phyloP scores from a whole-genome alignment of 164 flowering plant species.

The Macadamia integrifolia region DNA sequence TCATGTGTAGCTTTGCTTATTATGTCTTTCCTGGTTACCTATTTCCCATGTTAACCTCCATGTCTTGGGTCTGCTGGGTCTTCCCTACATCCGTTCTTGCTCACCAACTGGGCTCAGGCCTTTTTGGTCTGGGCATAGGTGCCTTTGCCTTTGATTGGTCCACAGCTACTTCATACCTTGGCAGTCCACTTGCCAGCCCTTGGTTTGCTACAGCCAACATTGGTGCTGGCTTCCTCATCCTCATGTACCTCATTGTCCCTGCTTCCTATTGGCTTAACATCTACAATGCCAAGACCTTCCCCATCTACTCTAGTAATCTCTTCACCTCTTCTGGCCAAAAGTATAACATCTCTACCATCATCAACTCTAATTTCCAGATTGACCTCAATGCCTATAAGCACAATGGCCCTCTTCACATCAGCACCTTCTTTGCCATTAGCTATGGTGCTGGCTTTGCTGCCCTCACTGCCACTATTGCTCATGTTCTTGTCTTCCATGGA shows the following conservation, averaged over 20 bases:
- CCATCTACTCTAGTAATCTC: constrained; percentile 51
- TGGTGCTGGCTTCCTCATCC: constrained; percentile 49
- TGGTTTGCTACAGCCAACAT: constrained; percentile 91
- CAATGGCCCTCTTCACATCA: constrained; percentile 56
- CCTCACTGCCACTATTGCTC: constrained; percentile 60
- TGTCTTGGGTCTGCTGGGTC: constrained; percentile 81
- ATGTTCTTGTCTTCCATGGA: constrained; percentile 69
- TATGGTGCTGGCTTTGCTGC: constrained; percentile 84
- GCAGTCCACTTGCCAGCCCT: constrained; percentile 83
- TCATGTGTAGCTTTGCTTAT: constrained; percentile 71
- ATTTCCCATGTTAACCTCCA: constrained; percentile 61
- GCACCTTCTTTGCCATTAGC: constrained; percentile 67
- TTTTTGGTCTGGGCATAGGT: constrained; percentile 60
- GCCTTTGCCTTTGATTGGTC: constrained; percentile 76
- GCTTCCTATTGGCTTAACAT: constrained; percentile 56
- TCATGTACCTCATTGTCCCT: constrained; percentile 67
- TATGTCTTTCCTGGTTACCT: constrained; percentile 80
- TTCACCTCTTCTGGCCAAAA: constrained; percentile 42
- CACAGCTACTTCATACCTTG: constrained; percentile 62
- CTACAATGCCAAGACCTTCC: constrained; percentile 68
- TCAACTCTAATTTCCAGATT: constrained; percentile 52
- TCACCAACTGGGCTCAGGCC: constrained; percentile 83
- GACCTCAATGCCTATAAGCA: constrained; percentile 49
- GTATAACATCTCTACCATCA: constrained; percentile 51
- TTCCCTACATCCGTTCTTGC: constrained; percentile 53